phyloP scores from a whole-genome alignment of 2,329 filamentous ascomycete species.

The Phoma herbarum region DNA sequence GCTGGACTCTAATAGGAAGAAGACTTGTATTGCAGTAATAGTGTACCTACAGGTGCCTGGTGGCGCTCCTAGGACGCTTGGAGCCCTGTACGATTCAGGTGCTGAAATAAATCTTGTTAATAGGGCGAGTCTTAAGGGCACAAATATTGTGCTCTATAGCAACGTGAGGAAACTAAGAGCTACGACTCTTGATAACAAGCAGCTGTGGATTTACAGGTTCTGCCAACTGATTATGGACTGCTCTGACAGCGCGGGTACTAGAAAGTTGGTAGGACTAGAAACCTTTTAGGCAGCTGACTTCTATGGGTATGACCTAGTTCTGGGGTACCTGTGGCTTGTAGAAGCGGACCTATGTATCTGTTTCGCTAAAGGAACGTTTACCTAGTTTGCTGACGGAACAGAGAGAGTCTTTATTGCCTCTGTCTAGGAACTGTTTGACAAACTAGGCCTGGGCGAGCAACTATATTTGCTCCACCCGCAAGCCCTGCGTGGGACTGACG shows the following conservation, averaged over 20 bases:
- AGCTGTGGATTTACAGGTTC: neutral
- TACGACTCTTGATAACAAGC: slow-evolving; percentile 2
- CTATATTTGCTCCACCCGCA: too few relatives aligned
- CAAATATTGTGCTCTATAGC: neutral
- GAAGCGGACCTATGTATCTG: too few relatives aligned
- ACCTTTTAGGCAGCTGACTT: slow-evolving; percentile 1
- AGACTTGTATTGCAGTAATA: neutral
- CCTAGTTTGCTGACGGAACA: neutral
- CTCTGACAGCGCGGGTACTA: neutral
- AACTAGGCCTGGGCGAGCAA: neutral
- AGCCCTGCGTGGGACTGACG: too few relatives aligned
- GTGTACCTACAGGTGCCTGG: neutral
- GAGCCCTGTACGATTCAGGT: neutral
- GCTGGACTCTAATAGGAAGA: slow-evolving; percentile 1
- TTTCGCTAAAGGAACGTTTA: too few relatives aligned
- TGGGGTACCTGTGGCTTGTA: neutral
- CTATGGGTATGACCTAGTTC: slow-evolving; percentile 1
- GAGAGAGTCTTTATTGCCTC: slow-evolving; percentile 3
- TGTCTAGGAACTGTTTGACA: slow-evolving; percentile 3
- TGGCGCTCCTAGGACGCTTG: neutral
- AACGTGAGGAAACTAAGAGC: slow-evolving; percentile 4
- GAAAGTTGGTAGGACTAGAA: neutral
- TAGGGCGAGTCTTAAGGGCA: neutral
- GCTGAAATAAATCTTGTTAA: neutral
- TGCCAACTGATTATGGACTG: neutral